Base-by-base conservation (phyloP, 2,329 filamentous ascomycete genomes). In the Chaetomiaceae sp. region DNA sequence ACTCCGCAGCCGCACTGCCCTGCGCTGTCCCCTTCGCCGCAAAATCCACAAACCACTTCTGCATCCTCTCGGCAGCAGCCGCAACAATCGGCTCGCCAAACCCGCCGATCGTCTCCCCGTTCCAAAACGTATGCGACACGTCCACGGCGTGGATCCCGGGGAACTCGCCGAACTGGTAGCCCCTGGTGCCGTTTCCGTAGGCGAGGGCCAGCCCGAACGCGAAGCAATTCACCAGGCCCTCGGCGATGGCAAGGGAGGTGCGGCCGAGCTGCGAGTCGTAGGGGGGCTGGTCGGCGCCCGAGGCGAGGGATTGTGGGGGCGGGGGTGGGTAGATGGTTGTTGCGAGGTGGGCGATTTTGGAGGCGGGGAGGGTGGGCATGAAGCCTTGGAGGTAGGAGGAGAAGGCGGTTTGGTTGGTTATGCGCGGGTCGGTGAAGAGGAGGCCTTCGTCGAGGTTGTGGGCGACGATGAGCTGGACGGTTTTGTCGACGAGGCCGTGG, bases 401-500 rank as follows among this genome's bases (percentile, higher is more conserved):
- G 48, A 54, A 54, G 27, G 23, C 48, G 14, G 48, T 31, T 9
- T 51, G 31, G 48, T 54, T 27, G 12, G 34, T 23, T 0, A 54
- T 31, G 6, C 52, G 52, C 3, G 48, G 43, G 44, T 55, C 52
- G 39, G 48, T 55, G 44, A 51, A 55, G n/a, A 55, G 34, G 10
- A 55, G 40, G 10, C 48, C 48, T 16, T 55, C 52, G 23, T 40
- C 20, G 16, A 16, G 2, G 25, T 34, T 55, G 30, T 51, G 34
- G 4, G 48, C 39, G 13, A 48, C 52, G 25, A 55, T 44, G 33
- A 51, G 40, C 13, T 51, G 31, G 33, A 55, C 52, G 10, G 30
- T 17, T 14, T 19, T 33, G 44, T 51, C 48, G 27, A 55, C 48
- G 3, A 19, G 13, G 33, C 48, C 30, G 4, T 13, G 16, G 34